Evolutionary conservation across 768 basidiomycete genomes (phyloP), one percentile per base, ranked within the genome.

Genomic region (Suillus variegatus): DNA sequence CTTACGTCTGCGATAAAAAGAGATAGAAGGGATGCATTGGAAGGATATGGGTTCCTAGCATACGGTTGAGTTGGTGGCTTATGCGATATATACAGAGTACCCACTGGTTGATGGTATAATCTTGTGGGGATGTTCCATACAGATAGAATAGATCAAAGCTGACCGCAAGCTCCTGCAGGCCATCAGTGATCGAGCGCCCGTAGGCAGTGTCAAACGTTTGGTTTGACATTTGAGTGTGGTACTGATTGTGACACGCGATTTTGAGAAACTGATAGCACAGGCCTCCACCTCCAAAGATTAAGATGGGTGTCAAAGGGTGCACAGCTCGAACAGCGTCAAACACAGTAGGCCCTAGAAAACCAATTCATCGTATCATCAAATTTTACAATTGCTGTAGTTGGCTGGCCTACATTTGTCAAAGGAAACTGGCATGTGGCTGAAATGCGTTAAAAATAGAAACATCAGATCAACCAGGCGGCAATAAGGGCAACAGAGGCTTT

Each of bases 401-500:
- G 10, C 84, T 51, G 38, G 10, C 84, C 36, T 65, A 87, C 91
- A 92, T 65, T 90, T 85, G 69, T 93, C 88, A 52, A 82, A 75
- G 13, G 84, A 75, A 6, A 94, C 84, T 3, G 92, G 92, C 93
- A 96, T 95, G 75, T 97, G 94, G 18, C 91, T 93, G 56, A 40
- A 58, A 43, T 32, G 28, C 25, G 1, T 60, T 60, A 49, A 10
- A 57, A 35, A 36, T 51, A 32, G 12, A 40, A 22, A 13, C 1
- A 60, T 64, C 46, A 62, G 62, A 36, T n/a, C 70, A 20, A 25
- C 83, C n/a, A n/a, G n/a, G n/a, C n/a, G n/a, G n/a, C n/a, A n/a
- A n/a, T n/a, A n/a, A n/a, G n/a, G n/a, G n/a, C n/a, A n/a, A n/a
- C n/a, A n/a, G n/a, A n/a, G n/a, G n/a, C n/a, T n/a, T n/a, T n/a